Evolutionary conservation across 2,329 filamentous ascomycete species (phyloP), one percentile per base, ranked within the genome.

Genomic region (Paecilomyces niveus): DNA sequence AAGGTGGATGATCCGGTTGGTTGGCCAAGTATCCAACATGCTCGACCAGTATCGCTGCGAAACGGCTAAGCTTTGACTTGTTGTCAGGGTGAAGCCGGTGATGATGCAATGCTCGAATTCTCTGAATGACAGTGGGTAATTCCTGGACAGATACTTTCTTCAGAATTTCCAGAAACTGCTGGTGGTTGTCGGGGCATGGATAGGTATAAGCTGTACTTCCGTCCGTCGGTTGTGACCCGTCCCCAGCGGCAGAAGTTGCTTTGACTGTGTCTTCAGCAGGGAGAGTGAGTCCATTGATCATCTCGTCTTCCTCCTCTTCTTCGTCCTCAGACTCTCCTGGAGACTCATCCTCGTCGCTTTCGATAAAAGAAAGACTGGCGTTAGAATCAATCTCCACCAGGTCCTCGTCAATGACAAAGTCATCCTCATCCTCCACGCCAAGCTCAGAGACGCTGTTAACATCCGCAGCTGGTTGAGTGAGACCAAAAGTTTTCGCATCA

Each of bases 101-200:
- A 70, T 97, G 92, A 71, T 97, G 89, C n/a, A 96, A 78, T 11
- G 92, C 89, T 74, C 94, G 86, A 66, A 99, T 94, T 61, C 93
- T 85, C 73, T 96, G 92, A 24, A 99, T 81, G 49, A 95, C 87
- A 0, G 84, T 89, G 0, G 92, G 88, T 1, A 93, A 75, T 66
- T 90, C 87, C 10, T 85, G 77, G 15, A 82, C 69, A 0, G 87
- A 76, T 45, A 92, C 81, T 49, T 80, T 77, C 55, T 84, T 79
- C 53, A 88, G 82, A 2, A 89, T 80, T 21, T 83, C 73, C 31
- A 92, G 74, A 53, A 99, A 81, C 65, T 96, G 88, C 10, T 84
- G 80, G 63, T 93, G 89, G 32, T 83, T 87, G 64, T 89, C 82
- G 1, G 94, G 94, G 69, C 94, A 99, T 10, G 86, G 81, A 68